phyloP scores from a whole-genome alignment of 805 yeast species.

The Candida berthetii region DNA sequence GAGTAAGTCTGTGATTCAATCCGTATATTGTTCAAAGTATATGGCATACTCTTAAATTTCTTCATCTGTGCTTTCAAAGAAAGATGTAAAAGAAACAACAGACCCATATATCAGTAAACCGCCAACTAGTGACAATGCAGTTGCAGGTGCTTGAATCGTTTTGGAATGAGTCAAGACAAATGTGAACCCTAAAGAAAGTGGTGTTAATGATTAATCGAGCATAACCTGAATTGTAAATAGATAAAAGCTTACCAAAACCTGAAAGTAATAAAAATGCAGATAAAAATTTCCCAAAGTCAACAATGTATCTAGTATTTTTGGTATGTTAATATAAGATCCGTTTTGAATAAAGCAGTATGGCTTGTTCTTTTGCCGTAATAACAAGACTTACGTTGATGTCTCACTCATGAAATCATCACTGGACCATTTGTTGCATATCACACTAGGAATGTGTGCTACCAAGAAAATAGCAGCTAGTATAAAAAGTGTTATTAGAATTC shows the following conservation, averaged over 20 bases:
- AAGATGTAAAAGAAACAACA: conserved; percentile 61
- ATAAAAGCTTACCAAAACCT: conserved; percentile 35
- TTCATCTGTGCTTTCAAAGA: conserved; percentile 46
- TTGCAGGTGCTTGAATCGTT: conserved; percentile 52
- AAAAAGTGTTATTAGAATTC: background rate
- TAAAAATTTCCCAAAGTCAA: conserved; percentile 64
- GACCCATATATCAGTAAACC: conserved; percentile 68
- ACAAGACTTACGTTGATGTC: conserved; percentile 24
- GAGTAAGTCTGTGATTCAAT: too few species aligned
- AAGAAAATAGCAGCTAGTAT: conserved; percentile 40
- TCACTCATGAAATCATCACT: conserved; percentile 52
- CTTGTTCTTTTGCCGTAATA: too few species aligned
- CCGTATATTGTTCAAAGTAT: too few species aligned
- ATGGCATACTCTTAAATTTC: too few species aligned
- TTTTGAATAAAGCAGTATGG: too few species aligned
- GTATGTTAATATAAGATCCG: conserved; percentile 1
- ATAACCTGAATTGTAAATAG: background rate
- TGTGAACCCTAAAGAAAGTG: conserved; percentile 37
- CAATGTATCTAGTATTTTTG: conserved; percentile 29
- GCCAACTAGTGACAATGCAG: conserved; percentile 57
- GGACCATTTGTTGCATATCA: conserved; percentile 40
- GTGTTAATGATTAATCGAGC: background rate
- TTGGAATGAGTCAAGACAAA: conserved; percentile 57
- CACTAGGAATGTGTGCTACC: conserved; percentile 52
- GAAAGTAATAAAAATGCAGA: conserved; percentile 60